phyloP scores from a whole-genome alignment of 208 protist species.

The Blastocrithidia nonstop region DNA sequence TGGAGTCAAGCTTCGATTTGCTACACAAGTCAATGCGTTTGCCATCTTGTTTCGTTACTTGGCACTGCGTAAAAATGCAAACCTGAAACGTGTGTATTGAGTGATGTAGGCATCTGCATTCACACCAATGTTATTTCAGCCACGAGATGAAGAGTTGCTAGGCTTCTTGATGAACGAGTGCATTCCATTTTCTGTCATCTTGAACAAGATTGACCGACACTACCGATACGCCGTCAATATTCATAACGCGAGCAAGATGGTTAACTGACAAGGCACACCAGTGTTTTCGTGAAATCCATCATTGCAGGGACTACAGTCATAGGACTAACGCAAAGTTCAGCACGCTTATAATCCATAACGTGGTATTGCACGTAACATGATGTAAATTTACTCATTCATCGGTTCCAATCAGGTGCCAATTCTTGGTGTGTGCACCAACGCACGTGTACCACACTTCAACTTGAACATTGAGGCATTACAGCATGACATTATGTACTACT shows the following conservation, averaged over 20 bases:
- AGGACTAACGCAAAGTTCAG: no score
- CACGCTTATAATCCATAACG: constrained; percentile 12
- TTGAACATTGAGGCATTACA: constrained; percentile 52
- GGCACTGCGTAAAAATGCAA: constrained; percentile 46
- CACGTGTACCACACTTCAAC: constrained; percentile 23
- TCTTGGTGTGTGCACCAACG: constrained; percentile 45
- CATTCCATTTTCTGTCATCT: constrained; percentile 67
- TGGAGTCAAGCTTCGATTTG: constrained; percentile 12
- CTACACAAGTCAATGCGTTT: constrained; percentile 53
- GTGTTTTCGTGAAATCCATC: constrained; percentile 9
- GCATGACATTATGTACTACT: constrained; percentile 73
- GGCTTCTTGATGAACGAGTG: constrained; percentile 46
- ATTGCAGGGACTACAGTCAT: background rate
- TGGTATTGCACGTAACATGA: constrained; percentile 33
- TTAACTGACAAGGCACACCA: constrained; percentile 20
- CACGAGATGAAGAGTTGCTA: constrained; percentile 64
- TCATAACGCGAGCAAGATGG: constrained; percentile 7
- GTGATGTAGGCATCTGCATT: constrained; percentile 45
- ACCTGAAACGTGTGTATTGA: constrained; percentile 77
- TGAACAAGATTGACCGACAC: constrained; percentile 76
- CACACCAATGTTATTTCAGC: constrained; percentile 26
- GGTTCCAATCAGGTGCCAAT: constrained; percentile 35
- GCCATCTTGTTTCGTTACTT: constrained; percentile 76
- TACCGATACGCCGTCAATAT: constrained; percentile 15
- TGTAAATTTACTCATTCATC: constrained; percentile 55